Evolutionary conservation across 331 rosid species (phyloP), one percentile per base, ranked within the genome.

Genomic region (Malus hybrid): DNA sequence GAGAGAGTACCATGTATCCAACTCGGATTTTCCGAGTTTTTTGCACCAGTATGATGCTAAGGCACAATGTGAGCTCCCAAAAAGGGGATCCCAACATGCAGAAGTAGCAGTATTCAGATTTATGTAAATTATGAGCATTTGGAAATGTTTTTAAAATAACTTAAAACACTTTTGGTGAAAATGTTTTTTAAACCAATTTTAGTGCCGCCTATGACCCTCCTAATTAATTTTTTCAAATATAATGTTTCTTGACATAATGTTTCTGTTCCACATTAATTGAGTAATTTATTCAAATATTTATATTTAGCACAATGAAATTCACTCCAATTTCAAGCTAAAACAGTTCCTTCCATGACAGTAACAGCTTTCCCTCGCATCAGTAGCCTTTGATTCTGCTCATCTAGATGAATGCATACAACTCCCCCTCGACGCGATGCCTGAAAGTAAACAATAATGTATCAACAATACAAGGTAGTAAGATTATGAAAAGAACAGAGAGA

Each of bases 381-480:
- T 6, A 34, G 0, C 39, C 42, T 36, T 36, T 36, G 11, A 36
- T 36, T 36, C 44, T 36, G 11, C 44, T 36, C 44, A 36, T 93
- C 89, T 36, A 82, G 6, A 84, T 82, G 94, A 72, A 88, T 58
- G 53, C 78, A 73, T 46, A 91, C 30, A 75, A 70, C 79, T 79
- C 90, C 97, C 14, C 98, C 89, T 82, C 96, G 86, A 0, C 79
- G 78, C 28, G 98, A 91, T 79, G 97, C 97, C 96, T 91, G 66
- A 36, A 15, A 77, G 12, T 52, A 75, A 68, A 33, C n/a, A 44
- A 5, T 24, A 6, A 15, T 26, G 80, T 63, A 6, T 58, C 68
- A 19, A 22, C 7, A n/a, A 6, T 1, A 76, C 8, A 30, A 56
- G 63, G 46, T 30, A 14, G 56, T 1, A 50, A 50, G 56, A 10